Evolutionary conservation across 2,329 filamentous ascomycete species (phyloP), one percentile per base, ranked within the genome.

Genomic region (Clarireedia hainanense): DNA sequence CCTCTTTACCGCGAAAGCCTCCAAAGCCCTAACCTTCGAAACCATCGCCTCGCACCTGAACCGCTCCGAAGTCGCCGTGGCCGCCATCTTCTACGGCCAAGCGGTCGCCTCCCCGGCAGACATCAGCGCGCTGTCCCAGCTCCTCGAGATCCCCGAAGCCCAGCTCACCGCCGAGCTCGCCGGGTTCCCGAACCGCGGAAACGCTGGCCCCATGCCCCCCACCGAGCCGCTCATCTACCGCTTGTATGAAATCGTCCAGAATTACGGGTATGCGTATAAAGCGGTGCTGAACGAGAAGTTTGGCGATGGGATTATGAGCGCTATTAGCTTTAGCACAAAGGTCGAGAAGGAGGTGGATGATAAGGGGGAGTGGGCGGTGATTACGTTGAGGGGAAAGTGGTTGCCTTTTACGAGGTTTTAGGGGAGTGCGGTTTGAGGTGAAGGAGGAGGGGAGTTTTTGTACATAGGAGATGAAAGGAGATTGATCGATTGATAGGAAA

Each of bases 241-340:
- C 2, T 71, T 96, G 58, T 96, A 90, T 71, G 92, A 97, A 77
- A 88, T 96, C 69, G 86, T 97, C 60, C 91, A 96, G 75, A 97
- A 96, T 71, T 96, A 96, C 68, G 92, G 92, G 15, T 95, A 96
- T 71, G 89, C 91, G 0, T 96, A 95, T 74, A 96, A 96, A 79
- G 91, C 91, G 0, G 81, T 97, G 4, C 70, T 96, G 71, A 96
- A 97, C 64, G 92, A 97, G 80, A 96, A 96, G 78, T 91, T 90
- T 68, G 88, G 88, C 0, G 88, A 91, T 69, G 92, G 92, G 1
- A 97, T 97, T 68, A 96, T 97, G 92, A 95, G 90, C 69, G 92
- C 91, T 1, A 96, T 96, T 68, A 84, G 84, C 15, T 96, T 96
- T 71, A 88, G 84, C 52, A 95, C 90, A 0, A 90, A 90, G 68